These are phyloP conservation scores for Alternaria conjuncta DNA, from an alignment of 2,329 filamentous ascomycete species.

Conservation along the genomic window DNA sequence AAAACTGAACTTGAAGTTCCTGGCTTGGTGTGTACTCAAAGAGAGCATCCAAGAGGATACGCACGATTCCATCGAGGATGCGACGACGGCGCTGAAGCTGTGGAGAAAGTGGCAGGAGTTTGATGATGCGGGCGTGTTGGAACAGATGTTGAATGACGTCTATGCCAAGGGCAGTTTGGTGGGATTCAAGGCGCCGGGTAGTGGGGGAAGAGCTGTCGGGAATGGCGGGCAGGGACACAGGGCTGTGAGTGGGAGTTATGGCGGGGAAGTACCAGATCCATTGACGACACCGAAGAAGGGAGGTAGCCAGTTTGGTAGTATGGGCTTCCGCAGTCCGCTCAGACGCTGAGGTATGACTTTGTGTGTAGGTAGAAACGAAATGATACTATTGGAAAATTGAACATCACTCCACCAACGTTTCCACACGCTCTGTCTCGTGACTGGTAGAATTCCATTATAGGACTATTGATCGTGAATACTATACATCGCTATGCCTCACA, in stretches of 20 bases:
- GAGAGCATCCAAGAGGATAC: slow-evolving; percentile 92
- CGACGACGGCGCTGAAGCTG: slow-evolving; percentile 84
- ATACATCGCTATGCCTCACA: background rate
- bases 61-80: slow-evolving; percentile 96
- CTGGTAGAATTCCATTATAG: too few species aligned
- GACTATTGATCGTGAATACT: too few species aligned
- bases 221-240: slow-evolving; percentile 8
- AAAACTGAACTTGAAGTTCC: slow-evolving; percentile 88
- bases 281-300: slow-evolving; percentile 60
- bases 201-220: slow-evolving; percentile 19
- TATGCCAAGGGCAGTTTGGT: slow-evolving; percentile 70
- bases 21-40: slow-evolving; percentile 85
- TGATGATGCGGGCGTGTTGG: slow-evolving; percentile 80
- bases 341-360: slow-evolving; percentile 4
- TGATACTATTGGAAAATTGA: background rate
- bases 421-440: too few species aligned
- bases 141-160: slow-evolving; percentile 85
- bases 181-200: slow-evolving; percentile 48
- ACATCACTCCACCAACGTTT: background rate
- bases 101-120: slow-evolving; percentile 92
- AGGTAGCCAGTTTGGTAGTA: slow-evolving; percentile 44
- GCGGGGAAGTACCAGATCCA: slow-evolving; percentile 61
- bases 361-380: background rate
- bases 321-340: slow-evolving; percentile 47
- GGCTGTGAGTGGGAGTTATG: background rate